Evolutionary conservation across 768 basidiomycete species (phyloP), one percentile per base, ranked within the genome.

Genomic region (Tricholomella constricta): DNA sequence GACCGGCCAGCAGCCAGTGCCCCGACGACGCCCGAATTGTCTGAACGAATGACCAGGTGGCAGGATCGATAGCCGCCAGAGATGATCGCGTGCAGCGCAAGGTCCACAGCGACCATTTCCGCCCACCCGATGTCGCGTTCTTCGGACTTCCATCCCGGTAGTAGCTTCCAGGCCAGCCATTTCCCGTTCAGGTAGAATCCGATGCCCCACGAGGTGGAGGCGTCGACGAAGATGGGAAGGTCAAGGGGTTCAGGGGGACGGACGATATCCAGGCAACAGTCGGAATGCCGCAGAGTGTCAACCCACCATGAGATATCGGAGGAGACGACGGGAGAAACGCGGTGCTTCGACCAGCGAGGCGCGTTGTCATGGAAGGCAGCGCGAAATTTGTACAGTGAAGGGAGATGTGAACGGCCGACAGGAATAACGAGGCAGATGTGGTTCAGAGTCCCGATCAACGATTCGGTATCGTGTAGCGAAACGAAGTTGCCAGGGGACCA

Each of bases 111-210:
- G n/a, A n/a, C n/a, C n/a, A n/a, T n/a, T n/a, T n/a, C n/a, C n/a
- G n/a, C n/a, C n/a, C n/a, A n/a, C n/a, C n/a, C n/a, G n/a, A n/a
- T n/a, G n/a, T n/a, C n/a, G n/a, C n/a, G n/a, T n/a, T n/a, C n/a
- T n/a, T n/a, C n/a, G n/a, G n/a, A n/a, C n/a, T n/a, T n/a, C n/a
- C n/a, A n/a, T n/a, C n/a, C n/a, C n/a, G n/a, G n/a, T n/a, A n/a
- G n/a, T n/a, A n/a, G n/a, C n/a, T 72, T 52, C 77, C 75, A 1
- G 69, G 75, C 76, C 77, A 78, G 0, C 72, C 72, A 8, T 75
- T 73, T 14, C 70, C 59, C n/a, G n/a, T n/a, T n/a, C n/a, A n/a
- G n/a, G n/a, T n/a, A n/a, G n/a, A n/a, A n/a, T n/a, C n/a, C n/a
- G n/a, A n/a, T n/a, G n/a, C n/a, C n/a, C n/a, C n/a, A n/a, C n/a